Conservation (phyloP, 2,329 filamentous ascomycete genomes). For the Myriosclerotinia curreyana region DNA sequence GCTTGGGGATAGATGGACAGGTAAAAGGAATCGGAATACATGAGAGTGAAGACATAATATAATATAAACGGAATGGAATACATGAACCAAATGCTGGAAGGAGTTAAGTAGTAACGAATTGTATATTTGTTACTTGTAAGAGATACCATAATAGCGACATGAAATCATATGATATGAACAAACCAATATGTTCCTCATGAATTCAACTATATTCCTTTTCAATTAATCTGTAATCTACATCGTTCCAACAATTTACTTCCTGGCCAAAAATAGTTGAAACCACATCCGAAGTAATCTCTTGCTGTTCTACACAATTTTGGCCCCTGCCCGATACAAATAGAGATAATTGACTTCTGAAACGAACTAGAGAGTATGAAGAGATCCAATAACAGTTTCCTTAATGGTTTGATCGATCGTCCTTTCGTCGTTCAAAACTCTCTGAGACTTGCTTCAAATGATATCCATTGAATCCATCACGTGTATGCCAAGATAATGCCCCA, state of each 20-base stretch:
- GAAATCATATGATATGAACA: too few relatives aligned
- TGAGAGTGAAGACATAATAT: not conserved
- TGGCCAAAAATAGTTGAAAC: not conserved
- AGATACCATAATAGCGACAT: too few relatives aligned
- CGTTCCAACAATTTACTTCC: not conserved
- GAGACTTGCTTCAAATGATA: too few relatives aligned
- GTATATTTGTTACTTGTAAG: too few relatives aligned
- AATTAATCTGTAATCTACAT: too few relatives aligned
- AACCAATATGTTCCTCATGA: too few relatives aligned
- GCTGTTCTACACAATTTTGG: not conserved
- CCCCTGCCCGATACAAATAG: not conserved
- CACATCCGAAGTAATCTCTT: not conserved
- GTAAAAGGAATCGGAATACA: not conserved
- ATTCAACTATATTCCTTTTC: too few relatives aligned
- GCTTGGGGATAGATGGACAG: not conserved
- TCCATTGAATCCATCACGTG: constrained; percentile 7
- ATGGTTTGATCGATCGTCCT: not conserved
- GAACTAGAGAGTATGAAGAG: not conserved
- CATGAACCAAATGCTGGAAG: not conserved
- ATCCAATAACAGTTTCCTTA: not conserved
- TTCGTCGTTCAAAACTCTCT: too few relatives aligned
- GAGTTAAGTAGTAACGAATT: not conserved
- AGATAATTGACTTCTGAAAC: not conserved
- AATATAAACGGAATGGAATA: not conserved
- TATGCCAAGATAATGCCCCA: constrained; percentile 5